Conservation (phyloP, 495 filamentous ascomycete species). For the Aspergillus saccharolyticus region DNA sequence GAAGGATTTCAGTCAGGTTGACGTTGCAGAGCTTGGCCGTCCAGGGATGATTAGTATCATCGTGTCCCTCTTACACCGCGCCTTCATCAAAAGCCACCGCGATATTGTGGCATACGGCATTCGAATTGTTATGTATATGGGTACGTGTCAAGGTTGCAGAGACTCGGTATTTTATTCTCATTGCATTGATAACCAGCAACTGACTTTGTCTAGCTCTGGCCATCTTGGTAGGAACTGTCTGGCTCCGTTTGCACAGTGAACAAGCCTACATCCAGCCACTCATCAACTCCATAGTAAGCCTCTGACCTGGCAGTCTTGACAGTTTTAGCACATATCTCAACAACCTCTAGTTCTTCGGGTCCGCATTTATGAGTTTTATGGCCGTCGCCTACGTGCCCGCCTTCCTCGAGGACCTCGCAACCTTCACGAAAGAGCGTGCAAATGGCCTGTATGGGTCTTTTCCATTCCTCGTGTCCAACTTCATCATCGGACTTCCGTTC, state of each 20-base stretch:
- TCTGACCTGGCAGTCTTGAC: not conserved
- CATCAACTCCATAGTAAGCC: conserved; percentile 66
- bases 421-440: conserved; percentile 70
- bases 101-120: conserved; percentile 81
- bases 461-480: conserved; percentile 70
- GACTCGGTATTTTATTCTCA: not conserved
- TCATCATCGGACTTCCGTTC: conserved; percentile 74
- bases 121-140: conserved; percentile 75
- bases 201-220: conserved; percentile 47
- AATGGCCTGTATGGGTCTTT: conserved; percentile 75
- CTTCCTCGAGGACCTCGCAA: conserved; percentile 73
- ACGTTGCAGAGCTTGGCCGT: conserved; percentile 22
- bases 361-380: conserved; percentile 90
- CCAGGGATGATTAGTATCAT: conserved; percentile 30
- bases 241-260: conserved; percentile 59
- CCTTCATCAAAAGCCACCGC: conserved; percentile 73
- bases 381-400: conserved; percentile 77
- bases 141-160: conserved; percentile 24
- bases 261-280: conserved; percentile 71
- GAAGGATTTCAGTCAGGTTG: conserved; percentile 12
- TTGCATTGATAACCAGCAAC: no score
- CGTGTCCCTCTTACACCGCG: conserved; percentile 59
- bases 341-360: conserved; percentile 58
- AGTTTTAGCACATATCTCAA: not conserved
- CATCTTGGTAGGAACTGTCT: conserved; percentile 86